phyloP scores from a whole-genome alignment of 1,284 basidiomycete species.

The Ceratobasidium sp. region DNA sequence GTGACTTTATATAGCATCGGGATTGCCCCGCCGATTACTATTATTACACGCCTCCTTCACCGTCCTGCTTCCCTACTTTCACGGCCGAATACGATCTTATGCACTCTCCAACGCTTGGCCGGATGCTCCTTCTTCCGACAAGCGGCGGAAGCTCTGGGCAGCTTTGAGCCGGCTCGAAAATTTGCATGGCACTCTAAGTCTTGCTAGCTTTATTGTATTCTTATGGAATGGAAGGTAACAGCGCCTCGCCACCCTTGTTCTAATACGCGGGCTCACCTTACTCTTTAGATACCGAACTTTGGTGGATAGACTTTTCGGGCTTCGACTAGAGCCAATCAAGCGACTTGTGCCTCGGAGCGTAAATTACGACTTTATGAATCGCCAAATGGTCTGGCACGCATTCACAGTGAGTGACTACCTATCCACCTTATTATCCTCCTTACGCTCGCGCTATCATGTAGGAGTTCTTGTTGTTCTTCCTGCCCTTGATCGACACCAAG shows the following conservation, averaged over 20 bases:
- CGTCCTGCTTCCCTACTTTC: constrained; percentile 81
- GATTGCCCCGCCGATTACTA: constrained; percentile 69
- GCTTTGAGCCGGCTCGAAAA: constrained; percentile 75
- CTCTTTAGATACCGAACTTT: constrained; percentile 81
- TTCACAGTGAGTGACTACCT: constrained; percentile 78
- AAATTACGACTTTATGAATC: constrained; percentile 98
- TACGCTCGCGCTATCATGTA: constrained; percentile 53
- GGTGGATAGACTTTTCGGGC: constrained; percentile 81
- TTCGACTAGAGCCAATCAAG: constrained; percentile 81
- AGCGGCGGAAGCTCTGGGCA: constrained; percentile 80
- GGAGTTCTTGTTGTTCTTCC: constrained; percentile 95
- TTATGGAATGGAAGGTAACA: constrained; percentile 83
- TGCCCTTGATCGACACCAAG: constrained; percentile 83
- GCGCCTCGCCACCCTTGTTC: constrained; percentile 50
- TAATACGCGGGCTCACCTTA: background rate
- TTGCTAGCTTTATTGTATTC: constrained; percentile 85
- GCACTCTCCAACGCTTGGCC: constrained; percentile 90
- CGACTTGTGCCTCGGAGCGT: constrained; percentile 82
- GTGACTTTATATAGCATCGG: constrained; percentile 61
- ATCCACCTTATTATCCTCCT: background rate
- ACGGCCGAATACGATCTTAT: constrained; percentile 75
- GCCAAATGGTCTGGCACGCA: constrained; percentile 99
- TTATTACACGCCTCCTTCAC: constrained; percentile 79
- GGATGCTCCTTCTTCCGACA: constrained; percentile 82
- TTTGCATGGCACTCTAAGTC: constrained; percentile 66